Base-by-base conservation (phyloP, 305 asterid species). In the Coffea humblotiana region DNA sequence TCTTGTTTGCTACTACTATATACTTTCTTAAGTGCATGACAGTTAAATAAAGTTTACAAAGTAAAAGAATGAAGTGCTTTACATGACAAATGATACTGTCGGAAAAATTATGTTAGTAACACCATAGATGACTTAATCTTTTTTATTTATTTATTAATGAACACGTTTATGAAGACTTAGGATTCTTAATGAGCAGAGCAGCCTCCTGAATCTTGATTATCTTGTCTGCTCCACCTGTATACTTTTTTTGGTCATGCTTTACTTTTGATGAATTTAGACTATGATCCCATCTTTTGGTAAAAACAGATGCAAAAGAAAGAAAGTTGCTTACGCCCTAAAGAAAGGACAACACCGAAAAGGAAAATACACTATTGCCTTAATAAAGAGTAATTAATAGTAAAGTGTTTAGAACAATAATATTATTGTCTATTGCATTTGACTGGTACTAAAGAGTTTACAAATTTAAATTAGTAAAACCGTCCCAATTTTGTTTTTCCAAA, bases 31-130 rank as follows among this genome's bases (percentile, higher is more conserved):
- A 71, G 82, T 71, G 77, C 72, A 47, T 61, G 69, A 45, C 70
- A 60, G 76, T 69, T 18, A 23, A 78, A 23, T 13, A 69, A 78
- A 54, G 77, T n/a, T 43, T 2, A 56, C 16, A 77, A 77, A 27
- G 45, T 16, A 13, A 71, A 79, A 60, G 51, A 69, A 8, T 43
- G 69, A 79, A 71, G 29, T 66, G 23, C 8, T 67, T 68, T 66
- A 32, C 66, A 54, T 18, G 64, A 70, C 71, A 64, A 64, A 79
- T 79, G 82, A 79, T 79, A 64, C n/a, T 79, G 82, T 73, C 78
- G 78, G 78, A 47, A 19, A 79, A 79, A 74, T 16, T 16, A 4
- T 23, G 45, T 78, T 52, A 52, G 4, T 15, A 48, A 78, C 56
- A 52, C 19, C 35, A 25, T 63, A 47, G 69, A 54, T 58, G 40